phyloP scores from a whole-genome alignment of 108 stramenopile genomes.

The Thalassiosira profunda region DNA sequence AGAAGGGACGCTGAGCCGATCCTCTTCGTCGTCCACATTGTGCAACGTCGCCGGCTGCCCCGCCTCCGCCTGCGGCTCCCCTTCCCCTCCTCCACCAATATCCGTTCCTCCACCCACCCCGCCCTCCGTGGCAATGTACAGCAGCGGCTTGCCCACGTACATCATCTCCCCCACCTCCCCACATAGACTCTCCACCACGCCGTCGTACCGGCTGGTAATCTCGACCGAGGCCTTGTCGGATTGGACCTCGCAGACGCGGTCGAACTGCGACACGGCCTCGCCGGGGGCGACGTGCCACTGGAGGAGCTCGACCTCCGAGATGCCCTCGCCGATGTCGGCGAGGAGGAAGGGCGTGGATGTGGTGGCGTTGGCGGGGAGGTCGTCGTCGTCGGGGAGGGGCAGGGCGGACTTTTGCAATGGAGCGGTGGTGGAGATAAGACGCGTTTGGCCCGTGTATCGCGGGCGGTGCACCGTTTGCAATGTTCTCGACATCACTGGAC shows the following conservation, averaged over 20 bases:
- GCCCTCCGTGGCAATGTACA: constrained; percentile 66
- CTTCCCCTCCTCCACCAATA: neutral
- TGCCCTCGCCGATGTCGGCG: constrained; percentile 99
- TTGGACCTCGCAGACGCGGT: constrained; percentile 97
- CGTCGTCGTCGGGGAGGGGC: constrained; percentile 7
- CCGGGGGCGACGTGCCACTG: constrained; percentile 94
- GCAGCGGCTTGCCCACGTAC: constrained; percentile 78
- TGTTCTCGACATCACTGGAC: too few species aligned
- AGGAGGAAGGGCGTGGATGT: constrained; percentile 73
- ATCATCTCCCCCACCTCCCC: constrained; percentile 91
- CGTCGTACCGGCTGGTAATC: constrained; percentile 96
- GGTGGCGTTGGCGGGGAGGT: neutral
- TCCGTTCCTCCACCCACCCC: neutral
- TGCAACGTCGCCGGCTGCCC: constrained; percentile 23
- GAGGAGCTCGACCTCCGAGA: constrained; percentile 97
- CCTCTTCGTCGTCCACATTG: constrained; percentile 44
- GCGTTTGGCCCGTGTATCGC: neutral
- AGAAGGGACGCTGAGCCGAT: constrained; percentile 52
- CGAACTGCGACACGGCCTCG: constrained; percentile 92
- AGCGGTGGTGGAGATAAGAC: constrained; percentile 4
- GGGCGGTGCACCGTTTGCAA: neutral
- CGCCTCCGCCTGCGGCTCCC: neutral
- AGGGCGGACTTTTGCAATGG: constrained; percentile 8
- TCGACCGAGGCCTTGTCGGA: constrained; percentile 99
- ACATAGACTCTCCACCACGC: constrained; percentile 70